Evolutionary conservation across 1,284 basidiomycete species (phyloP).

Genomic region (Rhodotorula sp.): DNA sequence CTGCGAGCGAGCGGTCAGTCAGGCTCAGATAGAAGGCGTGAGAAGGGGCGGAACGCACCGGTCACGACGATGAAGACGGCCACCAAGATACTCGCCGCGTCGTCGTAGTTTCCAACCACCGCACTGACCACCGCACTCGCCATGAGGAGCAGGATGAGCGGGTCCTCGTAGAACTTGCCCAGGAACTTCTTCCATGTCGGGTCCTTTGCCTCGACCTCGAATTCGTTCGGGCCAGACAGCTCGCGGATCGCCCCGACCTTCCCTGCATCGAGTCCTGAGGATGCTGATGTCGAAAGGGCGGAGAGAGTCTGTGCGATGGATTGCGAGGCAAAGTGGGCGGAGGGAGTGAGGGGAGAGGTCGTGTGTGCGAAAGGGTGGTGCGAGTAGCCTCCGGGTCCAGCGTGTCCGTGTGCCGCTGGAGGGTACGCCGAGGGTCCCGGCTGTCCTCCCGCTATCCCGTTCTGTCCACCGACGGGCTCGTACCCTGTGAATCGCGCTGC

Average conservation of each 20-base stretch:
- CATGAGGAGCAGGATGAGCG: constrained; percentile 82
- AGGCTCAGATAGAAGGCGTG: not conserved
- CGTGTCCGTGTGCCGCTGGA: not conserved
- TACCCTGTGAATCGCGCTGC: constrained; percentile 10
- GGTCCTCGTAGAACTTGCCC: constrained; percentile 89
- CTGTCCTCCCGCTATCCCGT: not conserved
- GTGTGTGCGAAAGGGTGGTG: constrained; percentile 40
- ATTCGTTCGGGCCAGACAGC: constrained; percentile 86
- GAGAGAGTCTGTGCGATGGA: constrained; percentile 32
- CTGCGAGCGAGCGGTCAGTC: constrained; percentile 52
- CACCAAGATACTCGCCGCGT: constrained; percentile 89
- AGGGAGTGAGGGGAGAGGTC: constrained; percentile 34
- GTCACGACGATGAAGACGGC: constrained; percentile 90
- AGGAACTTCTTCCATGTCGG: constrained; percentile 80
- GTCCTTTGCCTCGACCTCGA: constrained; percentile 79
- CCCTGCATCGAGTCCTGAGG: constrained; percentile 61
- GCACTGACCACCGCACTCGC: constrained; percentile 83
- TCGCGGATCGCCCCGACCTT: constrained; percentile 66
- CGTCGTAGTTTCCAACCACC: constrained; percentile 88
- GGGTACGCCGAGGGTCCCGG: constrained; percentile 1
- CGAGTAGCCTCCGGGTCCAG: constrained; percentile 2
- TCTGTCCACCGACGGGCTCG: not conserved
- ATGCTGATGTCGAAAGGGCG: constrained; percentile 23
- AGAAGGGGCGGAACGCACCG: constrained; percentile 55
- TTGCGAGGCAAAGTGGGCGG: constrained; percentile 31